Percentiles rank a stretch among this genome's conserved stretches.
phyloP scores from a whole-genome alignment of 257 asterid species.

The Nicotiana undulata region DNA sequence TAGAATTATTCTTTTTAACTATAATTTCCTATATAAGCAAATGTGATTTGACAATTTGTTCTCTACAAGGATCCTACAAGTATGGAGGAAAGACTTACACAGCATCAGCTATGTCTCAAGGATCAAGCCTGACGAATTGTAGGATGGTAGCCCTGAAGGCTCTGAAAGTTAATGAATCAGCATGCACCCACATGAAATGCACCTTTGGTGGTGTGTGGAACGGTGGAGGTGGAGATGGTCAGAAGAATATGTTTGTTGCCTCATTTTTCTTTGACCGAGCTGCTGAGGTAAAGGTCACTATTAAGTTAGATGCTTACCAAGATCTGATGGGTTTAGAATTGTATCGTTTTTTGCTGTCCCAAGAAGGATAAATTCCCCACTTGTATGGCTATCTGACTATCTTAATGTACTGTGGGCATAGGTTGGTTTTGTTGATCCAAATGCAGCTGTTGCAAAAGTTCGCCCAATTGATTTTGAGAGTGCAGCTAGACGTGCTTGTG shows the following conservation, averaged over 20 bases:
- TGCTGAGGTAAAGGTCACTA: slow-evolving; percentile 56
- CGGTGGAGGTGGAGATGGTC: slow-evolving; percentile 98
- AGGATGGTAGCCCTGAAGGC: slow-evolving; percentile 65
- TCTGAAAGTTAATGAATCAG: slow-evolving; percentile 68
- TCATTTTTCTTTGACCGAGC: slow-evolving; percentile 97
- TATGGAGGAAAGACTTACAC: slow-evolving; percentile 57
- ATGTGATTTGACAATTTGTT: neutral
- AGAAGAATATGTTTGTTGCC: slow-evolving; percentile 86
- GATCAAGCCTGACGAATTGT: slow-evolving; percentile 68
- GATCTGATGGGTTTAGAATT: neutral
- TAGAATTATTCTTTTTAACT: neutral
- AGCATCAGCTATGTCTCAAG: slow-evolving; percentile 62
- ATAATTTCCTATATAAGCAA: neutral
- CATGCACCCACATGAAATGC: slow-evolving; percentile 95
- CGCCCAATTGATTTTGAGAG: slow-evolving; percentile 78
- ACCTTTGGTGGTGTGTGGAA: slow-evolving; percentile 97
- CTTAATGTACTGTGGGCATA: slow-evolving; percentile 1
- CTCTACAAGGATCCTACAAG: slow-evolving; percentile 58
- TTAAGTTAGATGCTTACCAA: slow-evolving; percentile 1
- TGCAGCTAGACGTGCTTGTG: slow-evolving; percentile 87
- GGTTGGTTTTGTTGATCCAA: slow-evolving; percentile 76
- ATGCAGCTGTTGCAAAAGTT: slow-evolving; percentile 64
- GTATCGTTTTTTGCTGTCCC: neutral
- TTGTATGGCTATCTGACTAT: neutral
- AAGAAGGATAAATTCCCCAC: neutral